Evolutionary conservation across 768 basidiomycete genomes (phyloP).

Genomic region (Rhodocollybia butyracea): DNA sequence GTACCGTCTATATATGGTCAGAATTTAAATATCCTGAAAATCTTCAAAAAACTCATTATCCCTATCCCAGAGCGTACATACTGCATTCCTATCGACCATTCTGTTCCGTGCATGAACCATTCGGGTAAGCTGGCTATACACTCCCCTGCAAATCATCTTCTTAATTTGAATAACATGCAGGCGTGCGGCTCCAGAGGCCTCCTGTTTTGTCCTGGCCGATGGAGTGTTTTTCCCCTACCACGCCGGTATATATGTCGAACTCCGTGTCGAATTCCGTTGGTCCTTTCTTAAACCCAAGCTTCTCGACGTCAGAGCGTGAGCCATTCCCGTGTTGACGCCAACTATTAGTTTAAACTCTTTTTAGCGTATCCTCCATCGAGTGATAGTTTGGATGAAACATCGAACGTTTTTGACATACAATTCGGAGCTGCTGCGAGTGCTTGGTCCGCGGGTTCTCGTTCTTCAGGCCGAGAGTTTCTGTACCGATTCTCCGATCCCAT

Average conservation of each 20-base stretch:
- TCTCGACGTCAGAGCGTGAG: slow-evolving; percentile 3
- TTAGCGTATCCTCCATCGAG: background rate
- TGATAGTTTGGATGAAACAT: background rate
- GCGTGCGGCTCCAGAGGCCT: too few relatives aligned
- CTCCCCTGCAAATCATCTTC: too few relatives aligned
- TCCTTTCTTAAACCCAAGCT: background rate
- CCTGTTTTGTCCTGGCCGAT: slow-evolving; percentile 2
- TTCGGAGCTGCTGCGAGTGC: background rate
- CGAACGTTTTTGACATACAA: slow-evolving; percentile 8
- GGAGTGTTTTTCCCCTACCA: background rate
- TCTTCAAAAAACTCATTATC: background rate
- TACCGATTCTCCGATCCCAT: too few relatives aligned
- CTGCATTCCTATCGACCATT: too few relatives aligned
- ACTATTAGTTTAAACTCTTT: too few relatives aligned
- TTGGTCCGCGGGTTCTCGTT: too few relatives aligned
- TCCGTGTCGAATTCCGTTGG: background rate
- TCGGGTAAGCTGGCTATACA: too few relatives aligned
- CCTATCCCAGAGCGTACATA: background rate
- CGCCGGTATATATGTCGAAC: background rate
- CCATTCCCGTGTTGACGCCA: too few relatives aligned
- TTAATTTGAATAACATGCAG: too few relatives aligned
- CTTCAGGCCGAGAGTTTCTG: too few relatives aligned
- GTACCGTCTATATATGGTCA: background rate
- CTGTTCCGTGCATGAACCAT: too few relatives aligned
- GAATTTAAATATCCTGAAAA: background rate